These are phyloP conservation scores for Neofusicoccum parvum DNA, from an alignment of 2,329 filamentous ascomycete species.

Conservation along the genomic window DNA sequence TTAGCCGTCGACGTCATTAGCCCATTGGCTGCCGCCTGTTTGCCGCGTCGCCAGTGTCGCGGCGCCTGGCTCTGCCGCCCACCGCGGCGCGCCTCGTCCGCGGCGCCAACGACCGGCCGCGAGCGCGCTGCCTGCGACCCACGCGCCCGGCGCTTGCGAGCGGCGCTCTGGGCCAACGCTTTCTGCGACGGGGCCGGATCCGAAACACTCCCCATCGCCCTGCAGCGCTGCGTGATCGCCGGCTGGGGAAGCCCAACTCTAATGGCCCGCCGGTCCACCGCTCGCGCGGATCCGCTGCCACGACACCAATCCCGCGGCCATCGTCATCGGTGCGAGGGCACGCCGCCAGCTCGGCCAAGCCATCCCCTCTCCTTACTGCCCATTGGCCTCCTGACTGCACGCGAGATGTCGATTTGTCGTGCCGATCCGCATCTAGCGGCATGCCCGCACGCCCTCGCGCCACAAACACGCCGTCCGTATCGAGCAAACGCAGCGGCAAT, in stretches of 20 bases:
- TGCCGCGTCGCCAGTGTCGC: neutral
- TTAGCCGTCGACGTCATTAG: constrained; percentile 13
- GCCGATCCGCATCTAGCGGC: neutral
- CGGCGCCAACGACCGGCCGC: no score
- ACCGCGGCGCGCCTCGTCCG: neutral
- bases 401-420: neutral
- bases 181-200: neutral
- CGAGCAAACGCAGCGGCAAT: neutral
- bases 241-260: constrained; percentile 9
- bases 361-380: neutral
- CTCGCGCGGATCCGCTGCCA: neutral
- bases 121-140: neutral
- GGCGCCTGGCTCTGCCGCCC: neutral
- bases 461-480: neutral
- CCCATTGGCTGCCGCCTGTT: neutral
- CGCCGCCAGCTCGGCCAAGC: no score
- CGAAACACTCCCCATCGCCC: constrained; percentile 4
- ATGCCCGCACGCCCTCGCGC: neutral
- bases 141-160: neutral
- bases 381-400: neutral
- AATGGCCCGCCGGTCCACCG: neutral
- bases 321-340: neutral
- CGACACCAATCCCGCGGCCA: neutral
- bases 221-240: constrained; percentile 12
- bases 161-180: neutral